phyloP scores from a whole-genome alignment of 1,284 basidiomycete species.

The Microbotryum saponariae region DNA sequence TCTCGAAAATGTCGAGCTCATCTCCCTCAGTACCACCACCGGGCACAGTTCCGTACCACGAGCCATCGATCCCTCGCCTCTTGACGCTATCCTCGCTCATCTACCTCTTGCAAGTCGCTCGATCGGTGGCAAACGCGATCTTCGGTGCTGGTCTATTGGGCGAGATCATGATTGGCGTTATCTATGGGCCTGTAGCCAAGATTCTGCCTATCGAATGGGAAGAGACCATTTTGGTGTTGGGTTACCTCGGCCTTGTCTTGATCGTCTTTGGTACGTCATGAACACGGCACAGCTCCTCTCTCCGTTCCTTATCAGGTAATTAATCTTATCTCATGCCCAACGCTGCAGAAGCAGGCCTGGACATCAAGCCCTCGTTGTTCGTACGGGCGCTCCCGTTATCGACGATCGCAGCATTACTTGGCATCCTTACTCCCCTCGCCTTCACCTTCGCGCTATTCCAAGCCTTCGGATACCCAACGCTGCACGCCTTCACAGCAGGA shows the following conservation, averaged over 20 bases:
- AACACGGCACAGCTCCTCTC: neutral
- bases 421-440: conserved; percentile 48
- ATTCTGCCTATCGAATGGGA: conserved; percentile 46
- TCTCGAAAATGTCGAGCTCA: conserved; percentile 5
- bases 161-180: conserved; percentile 48
- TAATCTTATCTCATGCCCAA: neutral
- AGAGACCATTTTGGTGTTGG: conserved; percentile 45
- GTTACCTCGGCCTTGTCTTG: conserved; percentile 51
- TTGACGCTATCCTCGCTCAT: conserved; percentile 43
- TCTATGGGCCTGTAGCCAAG: conserved; percentile 48
- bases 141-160: conserved; percentile 44
- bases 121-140: conserved; percentile 36
- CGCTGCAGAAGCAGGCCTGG: conserved; percentile 45
- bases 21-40: neutral
- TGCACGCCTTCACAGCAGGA: conserved; percentile 51
- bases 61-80: conserved; percentile 38
- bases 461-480: conserved; percentile 38
- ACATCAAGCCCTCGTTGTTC: conserved; percentile 44
- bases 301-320: no score
- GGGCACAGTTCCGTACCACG: conserved; percentile 36
- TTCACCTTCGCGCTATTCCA: conserved; percentile 34
- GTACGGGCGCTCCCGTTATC: conserved; percentile 46
- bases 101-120: conserved; percentile 41
- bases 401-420: conserved; percentile 45
- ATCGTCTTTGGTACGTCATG: conserved; percentile 44